A percentile compares a stretch with the other conserved stretches of the same genome.
These are phyloP conservation scores for Colletotrichum camelliae DNA, from an alignment of 2,329 filamentous ascomycete species.

Conservation along the genomic window DNA sequence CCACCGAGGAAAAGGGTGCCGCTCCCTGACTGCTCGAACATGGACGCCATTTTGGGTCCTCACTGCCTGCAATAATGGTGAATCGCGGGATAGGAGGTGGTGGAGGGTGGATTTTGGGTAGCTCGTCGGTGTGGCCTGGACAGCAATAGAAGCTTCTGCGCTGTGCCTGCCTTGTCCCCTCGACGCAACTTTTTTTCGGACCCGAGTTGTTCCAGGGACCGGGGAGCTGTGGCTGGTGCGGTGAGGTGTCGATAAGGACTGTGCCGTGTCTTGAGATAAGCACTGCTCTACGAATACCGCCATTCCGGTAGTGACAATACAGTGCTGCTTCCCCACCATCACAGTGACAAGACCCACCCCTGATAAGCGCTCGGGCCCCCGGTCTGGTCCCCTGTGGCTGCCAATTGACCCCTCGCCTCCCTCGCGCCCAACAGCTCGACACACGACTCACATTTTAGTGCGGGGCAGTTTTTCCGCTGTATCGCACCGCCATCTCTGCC, in stretches of 20 bases:
- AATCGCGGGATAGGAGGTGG: constrained; percentile 17
- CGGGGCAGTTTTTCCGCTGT: constrained; percentile 21
- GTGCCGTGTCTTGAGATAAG: not conserved
- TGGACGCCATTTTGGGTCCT: constrained; percentile 75
- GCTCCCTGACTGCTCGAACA: constrained; percentile 95
- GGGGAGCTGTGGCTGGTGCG: constrained; percentile 21
- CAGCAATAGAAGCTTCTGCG: constrained; percentile 25
- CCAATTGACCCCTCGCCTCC: constrained; percentile 21
- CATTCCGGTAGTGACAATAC: rapidly evolving
- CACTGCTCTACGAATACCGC: rapidly evolving
- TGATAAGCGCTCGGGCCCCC: not conserved
- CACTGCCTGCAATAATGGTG: constrained; percentile 8
- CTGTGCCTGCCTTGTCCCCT: constrained; percentile 19
- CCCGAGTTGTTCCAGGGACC: constrained; percentile 23
- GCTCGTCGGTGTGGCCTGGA: constrained; percentile 22
- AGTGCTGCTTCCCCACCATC: not conserved
- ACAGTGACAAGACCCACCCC: not conserved
- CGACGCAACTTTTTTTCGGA: constrained; percentile 26
- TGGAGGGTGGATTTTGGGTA: constrained; percentile 2
- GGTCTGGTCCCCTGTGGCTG: constrained; percentile 2
- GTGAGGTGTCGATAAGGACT: not conserved
- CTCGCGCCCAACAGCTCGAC: constrained; percentile 13
- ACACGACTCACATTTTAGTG: constrained; percentile 21
- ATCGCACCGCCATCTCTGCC: constrained; percentile 18
- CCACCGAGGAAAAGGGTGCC: constrained; percentile 97